Evolutionary conservation across 1,284 basidiomycete species (phyloP).

Genomic region (Papiliotrema terrestris): DNA sequence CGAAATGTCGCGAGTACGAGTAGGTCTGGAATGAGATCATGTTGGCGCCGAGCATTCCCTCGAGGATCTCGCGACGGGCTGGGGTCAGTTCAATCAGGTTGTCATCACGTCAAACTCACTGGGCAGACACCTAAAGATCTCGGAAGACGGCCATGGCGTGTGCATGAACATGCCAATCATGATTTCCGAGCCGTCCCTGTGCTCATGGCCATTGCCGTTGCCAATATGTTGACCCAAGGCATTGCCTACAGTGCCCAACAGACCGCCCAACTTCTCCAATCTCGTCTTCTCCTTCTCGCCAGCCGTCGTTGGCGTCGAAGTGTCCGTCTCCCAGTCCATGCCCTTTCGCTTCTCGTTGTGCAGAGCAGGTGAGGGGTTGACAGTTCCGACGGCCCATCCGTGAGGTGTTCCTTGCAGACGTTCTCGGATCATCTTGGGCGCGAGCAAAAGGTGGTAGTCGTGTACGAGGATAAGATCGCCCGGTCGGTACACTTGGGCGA

Average conservation of each 20-base stretch:
- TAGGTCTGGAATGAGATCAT: constrained; percentile 97
- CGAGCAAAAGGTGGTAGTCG: constrained; percentile 89
- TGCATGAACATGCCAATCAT: constrained; percentile 92
- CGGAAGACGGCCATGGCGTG: constrained; percentile 94
- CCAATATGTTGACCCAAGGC: constrained; percentile 18
- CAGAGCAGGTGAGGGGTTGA: constrained; percentile 26
- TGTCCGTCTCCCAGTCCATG: constrained; percentile 33
- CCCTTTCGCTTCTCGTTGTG: constrained; percentile 22
- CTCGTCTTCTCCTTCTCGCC: constrained; percentile 12
- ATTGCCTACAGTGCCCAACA: constrained; percentile 28
- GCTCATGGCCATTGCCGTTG: not conserved
- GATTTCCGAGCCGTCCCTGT: constrained; percentile 30
- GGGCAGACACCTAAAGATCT: constrained; percentile 91
- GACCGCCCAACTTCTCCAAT: constrained; percentile 17
- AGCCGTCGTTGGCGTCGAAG: constrained; percentile 9
- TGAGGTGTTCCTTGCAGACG: constrained; percentile 58
- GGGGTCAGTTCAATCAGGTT: constrained; percentile 7
- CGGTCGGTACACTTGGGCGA: constrained; percentile 71
- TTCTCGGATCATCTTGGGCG: constrained; percentile 79
- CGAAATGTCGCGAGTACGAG: constrained; percentile 93
- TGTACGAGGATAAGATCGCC: constrained; percentile 90
- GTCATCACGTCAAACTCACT: constrained; percentile 53
- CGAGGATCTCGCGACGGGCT: constrained; percentile 86
- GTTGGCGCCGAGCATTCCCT: constrained; percentile 97
- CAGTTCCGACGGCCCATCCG: constrained; percentile 18